Evolutionary conservation across 257 asterid species (phyloP).

Genomic region (Ligustrum vulgare): DNA sequence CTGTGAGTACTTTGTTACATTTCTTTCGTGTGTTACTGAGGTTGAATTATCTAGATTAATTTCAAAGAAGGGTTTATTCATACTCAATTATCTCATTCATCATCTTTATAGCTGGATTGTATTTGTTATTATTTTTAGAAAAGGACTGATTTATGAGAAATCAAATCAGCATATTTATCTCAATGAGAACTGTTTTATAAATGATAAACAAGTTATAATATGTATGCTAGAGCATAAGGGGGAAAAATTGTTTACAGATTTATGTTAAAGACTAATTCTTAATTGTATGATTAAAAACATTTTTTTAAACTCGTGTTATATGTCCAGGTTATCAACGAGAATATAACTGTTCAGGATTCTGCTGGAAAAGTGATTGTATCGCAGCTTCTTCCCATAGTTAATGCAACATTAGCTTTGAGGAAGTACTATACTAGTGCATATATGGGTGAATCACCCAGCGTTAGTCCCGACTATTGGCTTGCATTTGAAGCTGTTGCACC

Average conservation of each 20-base stretch:
- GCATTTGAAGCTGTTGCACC: conserved; percentile 78
- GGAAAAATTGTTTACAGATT: not conserved
- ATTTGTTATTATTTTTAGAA: conserved; percentile 9
- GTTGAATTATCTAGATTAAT: not conserved
- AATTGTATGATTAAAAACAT: not conserved
- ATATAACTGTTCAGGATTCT: conserved; percentile 68
- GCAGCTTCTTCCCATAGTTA: conserved; percentile 69
- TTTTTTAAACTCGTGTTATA: conserved; percentile 22
- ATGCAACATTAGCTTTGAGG: conserved; percentile 54
- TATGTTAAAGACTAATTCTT: not conserved
- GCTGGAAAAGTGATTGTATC: conserved; percentile 63
- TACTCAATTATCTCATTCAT: not conserved
- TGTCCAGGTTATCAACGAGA: conserved; percentile 63
- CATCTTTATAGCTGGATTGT: not conserved
- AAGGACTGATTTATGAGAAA: not conserved
- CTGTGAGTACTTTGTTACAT: conserved; percentile 55
- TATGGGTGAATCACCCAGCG: conserved; percentile 51
- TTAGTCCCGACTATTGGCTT: conserved; percentile 65
- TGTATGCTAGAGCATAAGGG: not conserved
- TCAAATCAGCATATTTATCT: not conserved
- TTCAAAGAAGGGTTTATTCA: not conserved
- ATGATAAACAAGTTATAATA: not conserved
- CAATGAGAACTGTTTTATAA: not conserved
- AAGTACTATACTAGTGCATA: conserved; percentile 61
- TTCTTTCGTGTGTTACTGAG: not conserved